These are phyloP conservation scores for Colletotrichum tropicicola DNA, from an alignment of 2,329 filamentous ascomycete genomes.

Conservation along the genomic window DNA sequence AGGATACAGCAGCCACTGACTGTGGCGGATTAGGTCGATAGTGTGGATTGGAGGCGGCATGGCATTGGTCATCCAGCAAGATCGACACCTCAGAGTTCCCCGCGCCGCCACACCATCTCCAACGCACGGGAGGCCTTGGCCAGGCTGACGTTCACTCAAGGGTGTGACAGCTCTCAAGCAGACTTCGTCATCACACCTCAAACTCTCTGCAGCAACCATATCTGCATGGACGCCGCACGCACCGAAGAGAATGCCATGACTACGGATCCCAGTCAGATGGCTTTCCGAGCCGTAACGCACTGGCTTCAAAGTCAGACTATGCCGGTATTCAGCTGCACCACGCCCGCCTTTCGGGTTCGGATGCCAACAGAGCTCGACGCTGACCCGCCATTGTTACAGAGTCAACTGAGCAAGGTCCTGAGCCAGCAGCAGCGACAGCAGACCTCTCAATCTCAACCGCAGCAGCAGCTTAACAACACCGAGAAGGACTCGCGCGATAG, in stretches of 20 bases:
- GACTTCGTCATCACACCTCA: constrained; percentile 28
- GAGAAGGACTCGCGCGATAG: constrained; percentile 14
- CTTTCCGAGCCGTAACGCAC: constrained; percentile 31
- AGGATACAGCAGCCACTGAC: constrained; percentile 3
- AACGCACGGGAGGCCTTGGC: constrained; percentile 22
- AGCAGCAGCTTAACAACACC: constrained; percentile 17
- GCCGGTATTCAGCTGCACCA: constrained; percentile 31
- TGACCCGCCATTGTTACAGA: constrained; percentile 28
- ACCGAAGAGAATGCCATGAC: constrained; percentile 31
- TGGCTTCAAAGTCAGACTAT: constrained; percentile 31
- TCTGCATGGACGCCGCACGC: constrained; percentile 30
- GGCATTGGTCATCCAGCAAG: constrained; percentile 27
- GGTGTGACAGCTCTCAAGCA: constrained; percentile 14
- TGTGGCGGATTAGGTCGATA: constrained; percentile 3
- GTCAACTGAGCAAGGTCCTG: constrained; percentile 27
- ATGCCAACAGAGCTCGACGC: constrained; percentile 28
- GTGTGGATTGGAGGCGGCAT: constrained; percentile 14
- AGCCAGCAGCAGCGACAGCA: constrained; percentile 10
- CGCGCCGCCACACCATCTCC: constrained; percentile 30
- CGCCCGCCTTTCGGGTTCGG: constrained; percentile 24
- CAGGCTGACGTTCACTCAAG: constrained; percentile 26
- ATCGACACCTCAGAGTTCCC: constrained; percentile 23
- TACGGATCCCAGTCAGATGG: constrained; percentile 31
- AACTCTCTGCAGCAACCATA: constrained; percentile 20
- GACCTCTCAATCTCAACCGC: neutral